Conservation (phyloP, 306 rosid species). For the Hippophae gyantsensis region DNA sequence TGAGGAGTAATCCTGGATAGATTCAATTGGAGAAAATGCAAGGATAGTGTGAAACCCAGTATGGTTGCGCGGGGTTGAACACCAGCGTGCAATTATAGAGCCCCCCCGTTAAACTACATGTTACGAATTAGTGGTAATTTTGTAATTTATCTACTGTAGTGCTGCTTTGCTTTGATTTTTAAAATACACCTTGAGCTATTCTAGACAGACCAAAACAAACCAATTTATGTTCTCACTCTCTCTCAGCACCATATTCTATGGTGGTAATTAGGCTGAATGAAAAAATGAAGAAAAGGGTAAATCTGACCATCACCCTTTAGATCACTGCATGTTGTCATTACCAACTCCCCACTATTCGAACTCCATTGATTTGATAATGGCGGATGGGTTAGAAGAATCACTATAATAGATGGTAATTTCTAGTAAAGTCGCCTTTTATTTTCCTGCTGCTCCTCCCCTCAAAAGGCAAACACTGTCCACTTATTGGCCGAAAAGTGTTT, state of each 20-base stretch:
- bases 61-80: slow-evolving; percentile 51
- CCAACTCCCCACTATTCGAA: not conserved
- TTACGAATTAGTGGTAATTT: too few relatives aligned
- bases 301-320: too few relatives aligned
- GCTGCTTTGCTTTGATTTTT: too few relatives aligned
- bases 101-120: slow-evolving; percentile 15
- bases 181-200: too few relatives aligned
- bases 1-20: slow-evolving; percentile 28
- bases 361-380: slow-evolving; percentile 33
- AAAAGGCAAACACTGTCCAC: slow-evolving; percentile 48
- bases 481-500: slow-evolving; percentile 59
- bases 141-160: too few relatives aligned
- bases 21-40: slow-evolving; percentile 63
- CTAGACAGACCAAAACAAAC: too few relatives aligned
- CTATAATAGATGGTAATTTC: slow-evolving; percentile 5
- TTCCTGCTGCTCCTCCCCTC: slow-evolving; percentile 38
- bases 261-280: too few relatives aligned
- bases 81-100: slow-evolving; percentile 45
- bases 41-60: slow-evolving; percentile 46
- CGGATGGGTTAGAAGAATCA: not conserved
- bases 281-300: too few relatives aligned
- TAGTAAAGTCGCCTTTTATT: slow-evolving; percentile 22
- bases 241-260: too few relatives aligned
- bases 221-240: too few relatives aligned
- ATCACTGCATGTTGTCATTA: too few relatives aligned